Base-by-base conservation (phyloP, 1,284 basidiomycete genomes). In the Cryptococcus deneoformans region DNA sequence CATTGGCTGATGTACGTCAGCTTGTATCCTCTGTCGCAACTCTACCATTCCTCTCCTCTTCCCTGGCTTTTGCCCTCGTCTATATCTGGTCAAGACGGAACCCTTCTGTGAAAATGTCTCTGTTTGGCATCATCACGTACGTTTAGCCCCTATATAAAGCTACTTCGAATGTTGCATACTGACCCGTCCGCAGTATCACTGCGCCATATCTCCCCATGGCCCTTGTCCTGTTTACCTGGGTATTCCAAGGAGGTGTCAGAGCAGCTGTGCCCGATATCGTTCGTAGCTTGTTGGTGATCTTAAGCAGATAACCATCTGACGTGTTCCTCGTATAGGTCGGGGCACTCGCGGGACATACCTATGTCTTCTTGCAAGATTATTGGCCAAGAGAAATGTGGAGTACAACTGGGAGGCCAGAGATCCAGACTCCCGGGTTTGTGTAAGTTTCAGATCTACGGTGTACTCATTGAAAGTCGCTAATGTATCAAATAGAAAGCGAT, bases 61-160 rank as follows among this genome's bases (percentile, higher is more conserved):
- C 75, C 0, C 68, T 95, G 20, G 92, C 92, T 0, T 95, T 95
- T 71, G 89, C 95, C 2, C 87, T 96, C 3, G 95, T 97, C 50
- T 99, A 99, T 75, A 82, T 99, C 59, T 99, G 96, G 95, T 92
- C 92, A 7, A 82, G 96, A 50, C 82, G 93, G 12, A 96, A 98
- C 73, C 91, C 94, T 1, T 87, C 89, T 36, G 90, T 93, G 5
- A 90, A 92, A n/a, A 90, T 99, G 62, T 93, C 91, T 5, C 83
- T 99, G 34, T 96, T 99, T 68, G 95, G 96, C 3, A 81, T 98
- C 36, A 82, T 99, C 65, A 94, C 91, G 75, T 78, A 53, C 40
- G 76, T 67, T 37, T 42, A 36, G 29, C 37, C 42, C 20, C 16
- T 52, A 6, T 2, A 14, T 14, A 44, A 14, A 9, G 35, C 37